Base-by-base conservation (phyloP, 805 yeast species). In the Saturnispora bothae region DNA sequence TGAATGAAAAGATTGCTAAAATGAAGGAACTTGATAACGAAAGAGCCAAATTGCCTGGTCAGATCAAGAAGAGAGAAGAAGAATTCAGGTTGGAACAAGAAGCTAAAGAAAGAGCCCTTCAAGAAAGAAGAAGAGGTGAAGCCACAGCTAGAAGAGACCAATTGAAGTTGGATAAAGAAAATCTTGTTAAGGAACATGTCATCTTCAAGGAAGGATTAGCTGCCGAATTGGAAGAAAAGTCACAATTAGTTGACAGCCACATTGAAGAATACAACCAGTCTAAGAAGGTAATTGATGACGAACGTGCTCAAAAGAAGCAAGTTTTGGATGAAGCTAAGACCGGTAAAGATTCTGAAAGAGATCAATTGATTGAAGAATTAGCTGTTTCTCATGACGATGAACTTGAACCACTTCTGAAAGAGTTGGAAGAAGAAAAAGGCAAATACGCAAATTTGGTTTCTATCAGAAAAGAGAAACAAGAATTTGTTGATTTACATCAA, bases 21-120 rank as follows among this genome's bases (percentile, higher is more conserved):
- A 69, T 72, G 34, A 89, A 84, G 60, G 73, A 94, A 41, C 61
- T 63, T 30, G 83, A 78, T 56, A 62, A 61, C 36, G 60, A 58
- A 18, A 64, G 62, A 37, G 58, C 62, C 42, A 52, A 57, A 40
- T 46, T 59, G 33, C 65, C 68, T 39, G 63, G 57, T 31, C 66
- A 61, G 29, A 61, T 64, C 49, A 66, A 64, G 47, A 51, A 55
- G 31, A 58, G 64, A 43, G 65, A 64, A 48, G 60, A 57, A 43
- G 59, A 60, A 43, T 51, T 47, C 28, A 50, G 52, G 33, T 50
- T 45, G 28, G 69, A 69, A 46, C 65, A 63, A 39, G 57, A 60
- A 40, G 60, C 57, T 36, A 57, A 58, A 30, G 59, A 63, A 39
- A 45, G 53, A 31, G 66, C 62, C 22, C 57, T 60, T 2, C 60